These are phyloP conservation scores for Dactylellina leptospora DNA, from an alignment of 2,329 filamentous ascomycete genomes.

Conservation along the genomic window DNA sequence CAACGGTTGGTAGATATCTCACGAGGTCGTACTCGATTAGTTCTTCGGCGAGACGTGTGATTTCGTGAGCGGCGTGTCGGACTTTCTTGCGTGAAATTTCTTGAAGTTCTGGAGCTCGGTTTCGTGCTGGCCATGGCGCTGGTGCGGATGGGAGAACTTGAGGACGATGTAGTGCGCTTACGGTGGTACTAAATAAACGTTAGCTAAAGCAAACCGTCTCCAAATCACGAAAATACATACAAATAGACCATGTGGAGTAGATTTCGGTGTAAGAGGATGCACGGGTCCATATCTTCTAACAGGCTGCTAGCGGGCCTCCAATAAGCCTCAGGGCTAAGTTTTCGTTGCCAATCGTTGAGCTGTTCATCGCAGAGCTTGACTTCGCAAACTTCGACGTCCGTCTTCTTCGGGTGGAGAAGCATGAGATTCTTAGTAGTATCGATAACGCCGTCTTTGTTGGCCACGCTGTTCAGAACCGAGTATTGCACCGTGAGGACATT, in stretches of 20 bases:
- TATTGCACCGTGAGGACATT: constrained; percentile 91
- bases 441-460: constrained; percentile 75
- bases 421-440: constrained; percentile 75
- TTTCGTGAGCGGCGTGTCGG: constrained; percentile 81
- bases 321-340: constrained; percentile 67
- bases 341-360: constrained; percentile 78
- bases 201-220: constrained; percentile 24
- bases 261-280: constrained; percentile 76
- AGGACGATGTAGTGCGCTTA: constrained; percentile 88
- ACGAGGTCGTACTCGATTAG: constrained; percentile 78
- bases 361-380: constrained; percentile 81
- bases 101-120: constrained; percentile 72
- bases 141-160: constrained; percentile 83
- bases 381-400: constrained; percentile 80
- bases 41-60: constrained; percentile 82
- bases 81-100: constrained; percentile 85
- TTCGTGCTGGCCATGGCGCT: constrained; percentile 56
- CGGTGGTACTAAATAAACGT: constrained; percentile 68
- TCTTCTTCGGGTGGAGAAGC: constrained; percentile 91
- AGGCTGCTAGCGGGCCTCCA: constrained; percentile 53
- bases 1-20: constrained; percentile 83
- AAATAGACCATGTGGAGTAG: constrained; percentile 93
- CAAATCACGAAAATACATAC: constrained; percentile 44
- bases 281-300: constrained; percentile 61
- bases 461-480: constrained; percentile 85